Percentiles rank a stretch among this genome's conserved stretches.
Conservation (phyloP, 129 eudicot species). For the Chrysanthemum seticuspe region DNA sequence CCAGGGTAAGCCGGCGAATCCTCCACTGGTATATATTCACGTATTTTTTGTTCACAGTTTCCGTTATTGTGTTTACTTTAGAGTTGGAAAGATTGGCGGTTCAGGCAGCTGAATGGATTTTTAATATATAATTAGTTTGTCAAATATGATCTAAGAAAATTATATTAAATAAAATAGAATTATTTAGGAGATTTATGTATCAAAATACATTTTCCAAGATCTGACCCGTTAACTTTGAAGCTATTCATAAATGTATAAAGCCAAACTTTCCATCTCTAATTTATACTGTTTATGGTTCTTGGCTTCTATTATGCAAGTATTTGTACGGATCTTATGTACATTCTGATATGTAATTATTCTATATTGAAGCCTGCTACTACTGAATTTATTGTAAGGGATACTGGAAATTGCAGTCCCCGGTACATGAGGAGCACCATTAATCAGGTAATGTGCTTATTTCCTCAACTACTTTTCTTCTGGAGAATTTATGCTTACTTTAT, state of each 20-base stretch:
- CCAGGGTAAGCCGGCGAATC: conserved; percentile 92
- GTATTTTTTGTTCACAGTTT: background rate
- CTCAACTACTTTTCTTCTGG: too few species aligned
- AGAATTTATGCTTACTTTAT: too few species aligned
- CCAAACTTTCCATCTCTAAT: background rate
- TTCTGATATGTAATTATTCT: conserved; percentile 1
- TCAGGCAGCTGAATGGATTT: background rate
- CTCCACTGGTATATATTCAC: conserved; percentile 90
- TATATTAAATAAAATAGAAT: background rate
- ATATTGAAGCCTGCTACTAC: too few species aligned
- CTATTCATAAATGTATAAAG: background rate
- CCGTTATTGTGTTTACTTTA: background rate
- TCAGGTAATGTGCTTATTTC: too few species aligned
- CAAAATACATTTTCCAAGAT: too few species aligned
- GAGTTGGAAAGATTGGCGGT: background rate
- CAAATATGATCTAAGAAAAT: background rate
- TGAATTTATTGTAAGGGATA: too few species aligned
- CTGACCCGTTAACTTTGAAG: background rate
- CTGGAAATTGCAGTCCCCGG: too few species aligned
- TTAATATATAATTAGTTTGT: background rate
- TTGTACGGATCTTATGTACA: background rate
- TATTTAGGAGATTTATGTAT: too few species aligned
- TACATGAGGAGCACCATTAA: too few species aligned
- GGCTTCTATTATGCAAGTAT: conserved; percentile 9
- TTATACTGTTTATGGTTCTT: background rate